Evolutionary conservation across 2,329 filamentous ascomycete genomes (phyloP), one percentile per base, ranked within the genome.

Genomic region (Dothideomycetidae sp.): DNA sequence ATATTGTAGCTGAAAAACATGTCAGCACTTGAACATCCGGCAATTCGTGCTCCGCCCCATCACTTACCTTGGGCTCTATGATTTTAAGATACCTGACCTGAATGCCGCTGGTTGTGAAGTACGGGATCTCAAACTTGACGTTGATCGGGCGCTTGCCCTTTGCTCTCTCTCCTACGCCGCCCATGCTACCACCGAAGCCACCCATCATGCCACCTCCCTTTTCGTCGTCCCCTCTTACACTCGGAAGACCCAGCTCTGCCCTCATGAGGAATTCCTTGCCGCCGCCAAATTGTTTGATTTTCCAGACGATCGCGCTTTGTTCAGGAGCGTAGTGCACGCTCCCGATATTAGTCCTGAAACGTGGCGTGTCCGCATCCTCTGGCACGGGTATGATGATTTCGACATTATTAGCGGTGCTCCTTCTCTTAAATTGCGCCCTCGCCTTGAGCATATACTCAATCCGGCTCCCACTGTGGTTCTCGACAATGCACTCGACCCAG

Each of bases 51-150:
- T n/a, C n/a, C n/a, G n/a, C n/a, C n/a, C n/a, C n/a, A n/a, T n/a
- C n/a, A 46, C 49, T 39, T 66, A 93, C 88, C 83, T 98, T 98
- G 32, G 90, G 90, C 63, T 98, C 90, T 46, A 93, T 96, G 54
- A 98, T 98, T 72, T 98, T 98, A 59, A 98, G 63, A 60, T 98
- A 98, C 53, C 90, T 75, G 52, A 98, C 90, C 61, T 98, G 92
- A 50, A 98, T 98, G 46, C 90, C 90, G 63, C 82, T 92, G 3
- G 92, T 98, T n/a, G 90, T 98, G 58, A 98, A 98, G 63, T 98
- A 98, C n/a, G 90, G 90, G 55, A 98, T 98, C 67, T 98, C 90
- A 58, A 98, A 98, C 66, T 98, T 98, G 65, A 98, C 90, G 59
- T 86, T 88, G 53, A 98, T 98, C 1, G 90, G 90, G 49, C 90